These are phyloP conservation scores for Kitagawia praeruptora DNA, from an alignment of 129 eudicot species.

Conservation along the genomic window DNA sequence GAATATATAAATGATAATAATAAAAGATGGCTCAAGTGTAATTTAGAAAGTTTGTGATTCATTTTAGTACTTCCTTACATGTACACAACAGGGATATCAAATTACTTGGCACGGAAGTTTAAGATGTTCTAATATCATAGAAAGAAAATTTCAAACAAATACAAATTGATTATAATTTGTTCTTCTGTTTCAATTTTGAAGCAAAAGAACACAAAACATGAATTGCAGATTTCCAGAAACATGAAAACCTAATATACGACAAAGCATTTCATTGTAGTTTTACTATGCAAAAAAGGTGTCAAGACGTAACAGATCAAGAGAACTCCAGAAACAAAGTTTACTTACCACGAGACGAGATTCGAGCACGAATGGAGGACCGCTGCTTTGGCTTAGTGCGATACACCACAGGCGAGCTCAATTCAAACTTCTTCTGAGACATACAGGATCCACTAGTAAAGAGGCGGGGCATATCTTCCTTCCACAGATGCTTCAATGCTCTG, in stretches of 20 bases:
- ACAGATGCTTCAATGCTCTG: conserved; percentile 56
- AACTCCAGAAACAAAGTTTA: neutral
- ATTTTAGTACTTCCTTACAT: too few species aligned
- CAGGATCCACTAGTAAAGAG: conserved; percentile 46
- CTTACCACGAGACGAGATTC: conserved; percentile 59
- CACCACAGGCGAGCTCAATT: conserved; percentile 27
- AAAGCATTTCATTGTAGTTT: neutral
- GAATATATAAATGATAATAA: neutral
- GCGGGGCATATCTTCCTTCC: conserved; percentile 61
- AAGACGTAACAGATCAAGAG: neutral
- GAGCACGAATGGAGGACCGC: conserved; percentile 42
- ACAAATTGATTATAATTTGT: neutral
- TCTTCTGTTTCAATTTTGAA: neutral
- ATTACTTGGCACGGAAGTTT: neutral
- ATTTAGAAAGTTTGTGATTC: neutral
- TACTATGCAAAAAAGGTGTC: neutral
- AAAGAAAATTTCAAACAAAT: neutral
- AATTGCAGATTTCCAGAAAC: neutral
- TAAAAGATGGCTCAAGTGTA: neutral
- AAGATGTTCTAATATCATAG: neutral
- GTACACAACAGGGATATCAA: too few species aligned
- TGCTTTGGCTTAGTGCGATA: conserved; percentile 39
- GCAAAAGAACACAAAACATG: neutral
- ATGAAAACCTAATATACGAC: neutral
- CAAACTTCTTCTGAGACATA: conserved; percentile 67